Evolutionary conservation across 306 rosid species (phyloP).

Genomic region (Lablab purpureus): DNA sequence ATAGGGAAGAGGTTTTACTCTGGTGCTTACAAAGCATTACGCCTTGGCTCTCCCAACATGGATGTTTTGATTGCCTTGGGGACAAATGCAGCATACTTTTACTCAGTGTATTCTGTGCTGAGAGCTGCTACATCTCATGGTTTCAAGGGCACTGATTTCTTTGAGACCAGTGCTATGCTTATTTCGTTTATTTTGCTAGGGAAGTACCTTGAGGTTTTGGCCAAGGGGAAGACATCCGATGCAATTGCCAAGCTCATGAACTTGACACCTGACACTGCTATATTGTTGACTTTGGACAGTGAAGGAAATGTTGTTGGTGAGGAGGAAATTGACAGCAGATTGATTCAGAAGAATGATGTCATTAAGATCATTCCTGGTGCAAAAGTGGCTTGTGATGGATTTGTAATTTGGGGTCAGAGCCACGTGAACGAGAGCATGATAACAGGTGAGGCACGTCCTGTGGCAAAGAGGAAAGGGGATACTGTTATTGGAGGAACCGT

Average conservation of each 20-base stretch:
- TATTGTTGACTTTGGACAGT: constrained; percentile 57
- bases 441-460: constrained; percentile 83
- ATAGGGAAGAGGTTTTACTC: constrained; percentile 74
- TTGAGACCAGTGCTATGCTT: constrained; percentile 92
- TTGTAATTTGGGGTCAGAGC: constrained; percentile 82
- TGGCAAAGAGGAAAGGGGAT: constrained; percentile 70
- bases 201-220: constrained; percentile 82
- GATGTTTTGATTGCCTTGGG: constrained; percentile 89
- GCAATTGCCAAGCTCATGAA: constrained; percentile 92
- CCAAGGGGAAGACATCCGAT: constrained; percentile 88
- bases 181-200: constrained; percentile 85
- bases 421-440: constrained; percentile 97
- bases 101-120: constrained; percentile 74
- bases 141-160: constrained; percentile 85
- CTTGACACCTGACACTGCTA: constrained; percentile 79
- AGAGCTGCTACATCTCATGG: constrained; percentile 67
- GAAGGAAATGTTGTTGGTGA: constrained; percentile 67
- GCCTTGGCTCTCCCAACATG: constrained; percentile 85
- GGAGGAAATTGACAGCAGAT: constrained; percentile 72
- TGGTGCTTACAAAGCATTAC: constrained; percentile 74
- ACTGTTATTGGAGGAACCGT: constrained; percentile 84
- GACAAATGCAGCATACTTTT: constrained; percentile 91
- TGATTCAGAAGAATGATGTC: constrained; percentile 85
- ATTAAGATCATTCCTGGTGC: constrained; percentile 76
- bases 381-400: constrained; percentile 82